These are phyloP conservation scores for Hymenoscyphus fraxineus DNA, from an alignment of 2,329 filamentous ascomycete genomes.

Conservation along the genomic window DNA sequence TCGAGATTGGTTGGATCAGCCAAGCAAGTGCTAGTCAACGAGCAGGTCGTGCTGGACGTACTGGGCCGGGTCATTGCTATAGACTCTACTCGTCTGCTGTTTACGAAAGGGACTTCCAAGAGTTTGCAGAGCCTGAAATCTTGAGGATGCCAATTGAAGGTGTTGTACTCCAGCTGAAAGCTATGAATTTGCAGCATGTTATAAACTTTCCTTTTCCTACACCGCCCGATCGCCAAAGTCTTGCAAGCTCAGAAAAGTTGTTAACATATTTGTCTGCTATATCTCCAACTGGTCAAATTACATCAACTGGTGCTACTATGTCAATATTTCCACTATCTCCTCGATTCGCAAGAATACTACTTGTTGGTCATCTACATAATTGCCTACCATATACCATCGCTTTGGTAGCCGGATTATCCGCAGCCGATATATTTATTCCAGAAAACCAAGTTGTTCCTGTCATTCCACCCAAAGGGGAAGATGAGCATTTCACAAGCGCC, in stretches of 20 bases:
- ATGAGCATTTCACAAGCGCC: constrained; percentile 56
- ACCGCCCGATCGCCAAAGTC: constrained; percentile 70
- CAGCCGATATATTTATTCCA: constrained; percentile 81
- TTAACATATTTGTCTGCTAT: constrained; percentile 83
- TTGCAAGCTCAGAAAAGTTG: constrained; percentile 81
- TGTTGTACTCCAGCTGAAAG: constrained; percentile 88
- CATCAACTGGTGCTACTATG: constrained; percentile 76
- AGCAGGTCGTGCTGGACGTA: constrained; percentile 90
- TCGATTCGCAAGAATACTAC: constrained; percentile 85
- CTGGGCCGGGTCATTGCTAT: constrained; percentile 94
- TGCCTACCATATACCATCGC: constrained; percentile 85
- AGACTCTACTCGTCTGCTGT: constrained; percentile 90
- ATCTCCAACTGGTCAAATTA: constrained; percentile 67
- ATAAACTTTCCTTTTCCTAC: constrained; percentile 96
- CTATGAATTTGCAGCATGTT: constrained; percentile 86
- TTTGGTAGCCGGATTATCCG: constrained; percentile 81
- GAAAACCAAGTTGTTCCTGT: constrained; percentile 71
- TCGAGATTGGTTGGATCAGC: constrained; percentile 94
- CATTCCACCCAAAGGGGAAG: constrained; percentile 46
- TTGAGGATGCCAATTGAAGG: constrained; percentile 88
- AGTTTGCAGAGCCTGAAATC: constrained; percentile 86
- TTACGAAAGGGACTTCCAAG: constrained; percentile 81
- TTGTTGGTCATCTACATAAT: constrained; percentile 77
- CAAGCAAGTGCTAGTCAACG: constrained; percentile 93
- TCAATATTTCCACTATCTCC: constrained; percentile 87